Base-by-base conservation (phyloP, 1,284 basidiomycete species). In the Apiotrichum montevideense region DNA sequence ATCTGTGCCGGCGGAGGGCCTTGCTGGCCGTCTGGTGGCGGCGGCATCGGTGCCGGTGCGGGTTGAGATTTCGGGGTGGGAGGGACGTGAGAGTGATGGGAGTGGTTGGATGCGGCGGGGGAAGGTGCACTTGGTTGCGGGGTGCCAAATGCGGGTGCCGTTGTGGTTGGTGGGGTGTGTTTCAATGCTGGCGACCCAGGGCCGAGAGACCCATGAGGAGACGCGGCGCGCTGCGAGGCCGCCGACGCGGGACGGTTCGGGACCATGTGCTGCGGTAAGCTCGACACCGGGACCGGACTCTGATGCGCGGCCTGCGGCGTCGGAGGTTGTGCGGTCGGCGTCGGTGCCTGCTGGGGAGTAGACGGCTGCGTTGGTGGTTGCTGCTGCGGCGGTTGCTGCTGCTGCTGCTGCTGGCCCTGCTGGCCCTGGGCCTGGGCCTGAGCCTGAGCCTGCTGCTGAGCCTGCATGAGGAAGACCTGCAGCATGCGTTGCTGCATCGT, bases 251-350 rank as follows among this genome's bases (percentile, higher is more conserved):
- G 71, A 13, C 73, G 68, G 32, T 67, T 65, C 3, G 66, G 69
- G 6, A 62, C 68, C 70, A 75, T 69, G 51, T 75, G 71, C 51
- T 68, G 70, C 8, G 73, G 73, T 33, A 75, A 48, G 51, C 66
- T 65, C 4, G 71, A 73, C 29, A 51, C 54, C 4, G 58, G 55
- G 2, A 64, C 61, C 41, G 69, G 70, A 15, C 64, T 64, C 54
- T 58, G 60, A 35, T 56, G 63, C 8, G 41, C n/a, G 15, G 40
- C 45, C 37, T 64, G 65, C 41, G 61, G 62, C 50, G 63, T 62
- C n/a, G 62, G 60, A 9, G 62, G 55, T 35, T 59, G 66, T 50
- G 63, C 61, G 3, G 52, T 58, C 49, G 48, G 42, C 33, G 42
- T 54, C 33, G 57, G 46, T 14, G 51, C 40, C 43, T 49, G 54